phyloP scores from a whole-genome alignment of 495 filamentous ascomycete species.

The Oidiodendron maius region DNA sequence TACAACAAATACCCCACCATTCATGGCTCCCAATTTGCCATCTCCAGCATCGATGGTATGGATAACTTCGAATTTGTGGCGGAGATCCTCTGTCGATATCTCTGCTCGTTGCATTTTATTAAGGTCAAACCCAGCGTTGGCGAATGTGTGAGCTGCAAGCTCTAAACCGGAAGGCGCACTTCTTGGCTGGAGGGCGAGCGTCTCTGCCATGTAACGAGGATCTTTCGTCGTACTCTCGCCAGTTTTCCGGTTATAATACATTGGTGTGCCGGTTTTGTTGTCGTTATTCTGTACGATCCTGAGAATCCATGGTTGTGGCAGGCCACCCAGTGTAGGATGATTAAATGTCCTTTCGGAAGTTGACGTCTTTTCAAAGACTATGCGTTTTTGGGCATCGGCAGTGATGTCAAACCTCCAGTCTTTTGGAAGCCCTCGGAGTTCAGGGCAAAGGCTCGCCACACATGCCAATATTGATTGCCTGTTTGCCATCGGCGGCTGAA shows the following conservation, averaged over 20 bases:
- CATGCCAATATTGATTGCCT: background rate
- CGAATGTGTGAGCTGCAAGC: background rate
- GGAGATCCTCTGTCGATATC: background rate
- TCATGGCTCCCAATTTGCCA: conserved; percentile 17
- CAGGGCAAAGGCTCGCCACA: background rate
- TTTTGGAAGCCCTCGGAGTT: background rate
- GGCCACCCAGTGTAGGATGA: conserved; percentile 10
- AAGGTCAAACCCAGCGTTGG: background rate
- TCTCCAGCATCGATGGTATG: conserved; percentile 16
- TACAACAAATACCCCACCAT: conserved; percentile 23
- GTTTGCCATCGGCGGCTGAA: no score
- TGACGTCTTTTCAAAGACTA: conserved; percentile 3
- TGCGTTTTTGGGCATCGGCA: background rate
- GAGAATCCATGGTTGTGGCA: conserved; percentile 15
- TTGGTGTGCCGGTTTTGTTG: background rate
- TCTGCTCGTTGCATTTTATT: background rate
- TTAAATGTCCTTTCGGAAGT: background rate
- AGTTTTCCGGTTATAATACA: conserved; percentile 14
- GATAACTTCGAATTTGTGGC: conserved; percentile 13
- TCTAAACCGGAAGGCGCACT: background rate
- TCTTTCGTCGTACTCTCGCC: background rate
- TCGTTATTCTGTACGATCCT: background rate
- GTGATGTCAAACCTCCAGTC: conserved; percentile 1
- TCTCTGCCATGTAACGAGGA: conserved; percentile 5
- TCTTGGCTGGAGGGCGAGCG: background rate